phyloP scores from a whole-genome alignment of 2,329 filamentous ascomycete species.

The Fusarium solani-melongenae region DNA sequence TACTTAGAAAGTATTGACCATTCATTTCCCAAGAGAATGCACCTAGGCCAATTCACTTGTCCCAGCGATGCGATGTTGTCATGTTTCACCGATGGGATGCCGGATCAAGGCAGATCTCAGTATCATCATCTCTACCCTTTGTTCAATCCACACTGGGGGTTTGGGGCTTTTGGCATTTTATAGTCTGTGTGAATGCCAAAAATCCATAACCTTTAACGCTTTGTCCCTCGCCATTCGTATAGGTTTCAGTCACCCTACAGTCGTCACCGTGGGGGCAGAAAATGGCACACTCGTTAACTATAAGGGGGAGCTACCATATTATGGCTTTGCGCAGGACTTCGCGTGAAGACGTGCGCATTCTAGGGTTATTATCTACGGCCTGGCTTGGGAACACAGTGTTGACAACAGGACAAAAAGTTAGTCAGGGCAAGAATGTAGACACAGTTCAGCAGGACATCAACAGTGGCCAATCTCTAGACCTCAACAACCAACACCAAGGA shows the following conservation, averaged over 20 bases:
- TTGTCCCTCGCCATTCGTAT: background rate
- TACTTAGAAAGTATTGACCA: no score
- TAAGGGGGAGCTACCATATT: no score
- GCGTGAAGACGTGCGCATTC: no score
- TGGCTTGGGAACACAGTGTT: no score
- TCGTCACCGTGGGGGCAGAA: background rate
- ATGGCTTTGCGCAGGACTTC: no score
- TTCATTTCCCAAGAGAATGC: background rate
- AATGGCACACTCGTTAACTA: background rate
- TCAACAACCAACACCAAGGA: background rate
- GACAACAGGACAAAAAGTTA: no score
- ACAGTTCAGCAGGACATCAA: no score
- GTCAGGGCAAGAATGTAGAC: no score
- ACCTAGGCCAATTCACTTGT: background rate
- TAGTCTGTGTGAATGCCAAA: background rate
- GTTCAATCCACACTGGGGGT: no score
- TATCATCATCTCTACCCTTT: background rate
- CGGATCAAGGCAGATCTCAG: background rate
- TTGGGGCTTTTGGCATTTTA: background rate
- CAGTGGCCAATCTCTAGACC: no score
- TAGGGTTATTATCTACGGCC: no score
- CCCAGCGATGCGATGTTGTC: background rate
- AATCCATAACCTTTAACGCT: background rate
- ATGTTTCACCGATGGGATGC: background rate
- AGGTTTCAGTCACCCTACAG: no score